Evolutionary conservation across 768 basidiomycete genomes (phyloP), one percentile per base, ranked within the genome.

Genomic region (Cystobasidium onofrii): DNA sequence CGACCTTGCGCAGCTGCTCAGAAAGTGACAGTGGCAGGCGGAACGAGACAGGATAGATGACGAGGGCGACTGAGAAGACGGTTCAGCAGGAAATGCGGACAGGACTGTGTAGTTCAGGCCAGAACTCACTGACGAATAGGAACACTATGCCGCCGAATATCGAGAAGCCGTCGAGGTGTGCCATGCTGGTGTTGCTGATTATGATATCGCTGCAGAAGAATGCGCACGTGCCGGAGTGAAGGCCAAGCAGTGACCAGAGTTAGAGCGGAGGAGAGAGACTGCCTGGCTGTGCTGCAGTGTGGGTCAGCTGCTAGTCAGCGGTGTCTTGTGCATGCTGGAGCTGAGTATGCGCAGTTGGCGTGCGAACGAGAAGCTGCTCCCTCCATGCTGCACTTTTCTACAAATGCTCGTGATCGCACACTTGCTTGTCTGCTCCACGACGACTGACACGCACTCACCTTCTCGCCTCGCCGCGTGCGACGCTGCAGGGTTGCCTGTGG

Each of bases 101-200:
- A 60, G 27, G 70, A 54, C 20, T 0, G 33, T 36, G 57, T 63
- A 52, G 29, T 9, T 31, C 44, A n/a, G 44, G 12, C 17, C 15
- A 17, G 1, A 43, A 74, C 76, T 72, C 25, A 66, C 77, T 75
- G 73, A 76, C 75, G 67, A 63, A 33, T 66, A 76, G 31, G 64
- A 76, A 78, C 43, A 78, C 74, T 36, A 73, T 54, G 0, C 76
- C 62, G 0, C 74, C 76, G 44, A 78, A 74, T 29, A 74, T 72
- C 27, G 63, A 57, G 72, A 62, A 74, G 1, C 75, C 75, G 61
- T 76, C 60, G 25, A 75, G 64, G 65, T 52, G 39, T 15, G 65
- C 65, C 65, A 67, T n/a, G n/a, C n/a, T n/a, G n/a, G n/a, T n/a
- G n/a, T n/a, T n/a, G n/a, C n/a, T n/a, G n/a, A n/a, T n/a, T n/a